These are phyloP conservation scores for Xylariales sp. DNA, from an alignment of 2,329 filamentous ascomycete species.

Conservation along the genomic window DNA sequence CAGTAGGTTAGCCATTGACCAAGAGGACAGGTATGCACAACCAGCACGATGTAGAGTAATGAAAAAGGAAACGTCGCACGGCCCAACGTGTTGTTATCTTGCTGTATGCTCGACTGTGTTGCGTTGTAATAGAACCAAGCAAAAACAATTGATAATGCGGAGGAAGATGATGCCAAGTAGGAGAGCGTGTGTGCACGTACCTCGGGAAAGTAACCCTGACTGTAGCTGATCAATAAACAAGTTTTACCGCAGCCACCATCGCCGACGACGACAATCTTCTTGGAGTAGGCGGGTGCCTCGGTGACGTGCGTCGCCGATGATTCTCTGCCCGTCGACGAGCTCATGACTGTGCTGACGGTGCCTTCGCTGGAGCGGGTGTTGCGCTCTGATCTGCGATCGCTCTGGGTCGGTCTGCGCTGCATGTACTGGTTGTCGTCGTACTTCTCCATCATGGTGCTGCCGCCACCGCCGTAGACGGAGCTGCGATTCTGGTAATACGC, in stretches of 20 bases:
- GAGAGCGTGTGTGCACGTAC: slow-evolving; percentile 43
- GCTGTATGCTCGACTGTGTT: no score
- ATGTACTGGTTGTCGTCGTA: slow-evolving; percentile 39
- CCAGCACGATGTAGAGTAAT: no score
- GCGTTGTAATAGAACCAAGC: not conserved
- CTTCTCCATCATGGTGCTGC: slow-evolving; percentile 28
- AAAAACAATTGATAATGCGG: not conserved
- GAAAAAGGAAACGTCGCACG: no score
- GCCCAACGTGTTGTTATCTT: no score
- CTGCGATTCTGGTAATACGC: slow-evolving; percentile 49
- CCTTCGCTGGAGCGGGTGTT: slow-evolving; percentile 75
- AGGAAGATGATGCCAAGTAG: not conserved
- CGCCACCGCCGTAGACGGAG: slow-evolving; percentile 40
- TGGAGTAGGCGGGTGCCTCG: slow-evolving; percentile 88
- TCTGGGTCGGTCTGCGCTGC: slow-evolving; percentile 27
- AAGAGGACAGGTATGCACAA: no score
- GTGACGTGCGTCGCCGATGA: slow-evolving; percentile 82
- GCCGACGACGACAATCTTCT: slow-evolving; percentile 98
- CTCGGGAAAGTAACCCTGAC: slow-evolving; percentile 98
- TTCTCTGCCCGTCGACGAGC: slow-evolving; percentile 68
- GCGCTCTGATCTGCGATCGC: slow-evolving; percentile 42
- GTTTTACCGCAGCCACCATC: slow-evolving; percentile 99
- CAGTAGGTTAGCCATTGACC: no score
- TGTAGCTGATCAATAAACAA: slow-evolving; percentile 96
- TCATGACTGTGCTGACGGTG: slow-evolving; percentile 82